These are phyloP conservation scores for Candida alai DNA, from an alignment of 805 yeast genomes.

Conservation along the genomic window DNA sequence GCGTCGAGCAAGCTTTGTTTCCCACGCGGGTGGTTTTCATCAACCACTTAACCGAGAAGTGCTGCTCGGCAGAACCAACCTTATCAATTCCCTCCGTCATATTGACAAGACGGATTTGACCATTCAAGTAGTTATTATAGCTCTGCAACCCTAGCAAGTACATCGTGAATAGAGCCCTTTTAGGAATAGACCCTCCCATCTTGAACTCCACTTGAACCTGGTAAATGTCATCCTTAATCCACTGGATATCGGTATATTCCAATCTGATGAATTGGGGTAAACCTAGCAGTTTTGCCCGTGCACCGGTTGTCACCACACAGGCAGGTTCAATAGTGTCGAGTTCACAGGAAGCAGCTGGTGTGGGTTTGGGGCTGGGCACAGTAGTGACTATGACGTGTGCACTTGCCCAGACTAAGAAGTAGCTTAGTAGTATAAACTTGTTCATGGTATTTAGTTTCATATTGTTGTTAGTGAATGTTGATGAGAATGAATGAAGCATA, in stretches of 20 bases:
- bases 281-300: neutral
- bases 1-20: neutral
- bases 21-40: slow-evolving; percentile 4
- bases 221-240: slow-evolving; percentile 4
- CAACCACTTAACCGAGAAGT: slow-evolving; percentile 4
- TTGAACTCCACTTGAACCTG: slow-evolving; percentile 5
- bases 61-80: slow-evolving; percentile 3
- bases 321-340: neutral
- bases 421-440: neutral
- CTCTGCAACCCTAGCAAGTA: slow-evolving; percentile 3
- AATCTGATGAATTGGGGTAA: neutral
- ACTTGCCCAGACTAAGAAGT: neutral
- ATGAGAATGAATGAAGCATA: too few relatives aligned
- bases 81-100: slow-evolving; percentile 2
- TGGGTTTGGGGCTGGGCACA: neutral
- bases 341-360: slow-evolving; percentile 1
- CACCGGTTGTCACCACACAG: neutral
- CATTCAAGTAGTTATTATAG: slow-evolving; percentile 4
- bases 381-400: neutral
- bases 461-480: too few relatives aligned
- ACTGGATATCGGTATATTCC: neutral
- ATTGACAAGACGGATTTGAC: slow-evolving; percentile 2
- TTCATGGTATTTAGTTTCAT: too few relatives aligned
- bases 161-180: slow-evolving; percentile 1
- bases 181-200: slow-evolving; percentile 3